A percentile compares a stretch with the other conserved stretches of the same genome.
Conservation (phyloP, 2,329 filamentous ascomycete genomes). For the Shiraia sp. region DNA sequence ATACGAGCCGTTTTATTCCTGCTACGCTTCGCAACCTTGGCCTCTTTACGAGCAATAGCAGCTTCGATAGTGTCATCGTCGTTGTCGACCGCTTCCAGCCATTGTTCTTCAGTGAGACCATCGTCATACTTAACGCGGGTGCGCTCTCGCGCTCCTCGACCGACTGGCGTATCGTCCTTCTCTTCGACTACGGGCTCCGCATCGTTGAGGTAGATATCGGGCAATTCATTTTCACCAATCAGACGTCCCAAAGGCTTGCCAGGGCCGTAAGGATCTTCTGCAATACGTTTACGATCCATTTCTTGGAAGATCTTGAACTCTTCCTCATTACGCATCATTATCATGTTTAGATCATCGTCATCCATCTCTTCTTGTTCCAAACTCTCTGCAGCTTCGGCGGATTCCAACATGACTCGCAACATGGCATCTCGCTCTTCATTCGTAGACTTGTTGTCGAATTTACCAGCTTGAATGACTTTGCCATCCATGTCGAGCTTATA, state of each 20-base stretch:
- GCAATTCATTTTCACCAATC: conserved; percentile 84
- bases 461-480: conserved; percentile 98
- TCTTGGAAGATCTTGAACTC: conserved; percentile 79
- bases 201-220: conserved; percentile 90
- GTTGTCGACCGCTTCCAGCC: conserved; percentile 96
- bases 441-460: conserved; percentile 99
- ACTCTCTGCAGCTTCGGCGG: conserved; percentile 67
- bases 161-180: conserved; percentile 70
- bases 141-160: conserved; percentile 91
- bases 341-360: conserved; percentile 93
- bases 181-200: conserved; percentile 81
- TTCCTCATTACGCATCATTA: conserved; percentile 84
- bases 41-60: conserved; percentile 86
- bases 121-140: conserved; percentile 96
- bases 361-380: conserved; percentile 97
- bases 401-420: conserved; percentile 89
- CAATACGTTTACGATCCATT: conserved; percentile 75
- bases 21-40: conserved; percentile 78
- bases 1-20: conserved; percentile 71
- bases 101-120: conserved; percentile 96
- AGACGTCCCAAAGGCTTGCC: conserved; percentile 74
- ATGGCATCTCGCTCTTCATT: conserved; percentile 98
- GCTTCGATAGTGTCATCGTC: conserved; percentile 94
- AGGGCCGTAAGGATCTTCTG: conserved; percentile 72
- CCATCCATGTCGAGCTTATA: conserved; percentile 99